A percentile compares a stretch with the other conserved stretches of the same genome.
Evolutionary conservation across 148 eudicot genomes (phyloP).

Genomic region (Hydrangea macrophylla): DNA sequence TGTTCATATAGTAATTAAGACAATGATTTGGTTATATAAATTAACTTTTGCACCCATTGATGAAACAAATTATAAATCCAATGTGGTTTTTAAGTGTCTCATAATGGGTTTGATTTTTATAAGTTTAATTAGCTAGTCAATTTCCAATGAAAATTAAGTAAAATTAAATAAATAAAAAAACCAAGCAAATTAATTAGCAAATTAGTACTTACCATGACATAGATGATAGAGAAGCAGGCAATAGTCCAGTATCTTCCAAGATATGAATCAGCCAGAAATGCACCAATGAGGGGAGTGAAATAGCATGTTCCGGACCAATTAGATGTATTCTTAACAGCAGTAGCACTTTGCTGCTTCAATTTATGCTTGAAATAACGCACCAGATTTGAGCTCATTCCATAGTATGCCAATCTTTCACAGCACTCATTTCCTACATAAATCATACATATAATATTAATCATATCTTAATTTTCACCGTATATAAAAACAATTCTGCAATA

Average conservation of each 20-base stretch:
- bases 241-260: conserved; percentile 57
- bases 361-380: conserved; percentile 42
- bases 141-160: not conserved
- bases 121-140: not conserved
- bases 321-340: conserved; percentile 37
- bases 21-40: not conserved
- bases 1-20: no score
- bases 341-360: conserved; percentile 37
- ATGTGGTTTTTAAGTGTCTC: not conserved
- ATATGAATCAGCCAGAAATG: conserved; percentile 52
- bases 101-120: not conserved
- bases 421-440: conserved; percentile 47
- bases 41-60: not conserved
- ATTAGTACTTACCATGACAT: conserved; percentile 38
- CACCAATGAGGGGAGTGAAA: conserved; percentile 43
- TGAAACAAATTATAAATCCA: not conserved
- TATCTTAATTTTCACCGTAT: no score
- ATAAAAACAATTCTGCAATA: no score
- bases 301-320: conserved; percentile 59
- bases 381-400: conserved; percentile 51
- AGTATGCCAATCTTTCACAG: conserved; percentile 51
- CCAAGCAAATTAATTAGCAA: no score
- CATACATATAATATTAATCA: no score
- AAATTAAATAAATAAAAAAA: not conserved
- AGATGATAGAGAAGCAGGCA: conserved; percentile 45